phyloP scores from a whole-genome alignment of 495 filamentous ascomycete genomes.

The Cetradonia linearis region DNA sequence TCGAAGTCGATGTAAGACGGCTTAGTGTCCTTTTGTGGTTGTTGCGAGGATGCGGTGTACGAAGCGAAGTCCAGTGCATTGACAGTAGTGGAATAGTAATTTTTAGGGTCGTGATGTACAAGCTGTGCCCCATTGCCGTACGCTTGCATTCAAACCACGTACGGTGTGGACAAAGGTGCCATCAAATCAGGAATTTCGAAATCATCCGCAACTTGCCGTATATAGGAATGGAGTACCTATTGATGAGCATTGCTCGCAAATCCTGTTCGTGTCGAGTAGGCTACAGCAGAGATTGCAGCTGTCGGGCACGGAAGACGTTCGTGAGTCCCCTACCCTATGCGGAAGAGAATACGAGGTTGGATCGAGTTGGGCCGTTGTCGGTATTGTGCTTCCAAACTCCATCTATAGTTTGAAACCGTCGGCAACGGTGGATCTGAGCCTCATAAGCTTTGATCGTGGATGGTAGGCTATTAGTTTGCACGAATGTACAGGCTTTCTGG shows the following conservation, averaged over 20 bases:
- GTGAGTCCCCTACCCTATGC: not conserved
- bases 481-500: not conserved
- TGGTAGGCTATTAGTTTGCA: not conserved
- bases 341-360: not conserved
- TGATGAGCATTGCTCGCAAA: not conserved
- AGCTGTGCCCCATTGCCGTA: not conserved
- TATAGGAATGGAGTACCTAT: not conserved
- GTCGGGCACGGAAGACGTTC: not conserved
- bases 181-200: not conserved
- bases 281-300: not conserved
- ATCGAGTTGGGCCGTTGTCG: not conserved
- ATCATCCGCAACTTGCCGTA: not conserved
- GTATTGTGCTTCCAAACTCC: not conserved
- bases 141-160: constrained; percentile 2
- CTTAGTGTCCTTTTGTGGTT: not conserved
- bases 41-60: not conserved
- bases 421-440: not conserved
- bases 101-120: not conserved
- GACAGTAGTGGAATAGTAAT: not conserved
- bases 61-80: not conserved
- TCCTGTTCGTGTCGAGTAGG: not conserved
- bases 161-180: not conserved
- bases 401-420: not conserved
- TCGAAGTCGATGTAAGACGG: not conserved
- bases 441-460: not conserved